Evolutionary conservation across 192 early-diverging fungal species (phyloP).

Genomic region (Gamsiella multidivaricata): DNA sequence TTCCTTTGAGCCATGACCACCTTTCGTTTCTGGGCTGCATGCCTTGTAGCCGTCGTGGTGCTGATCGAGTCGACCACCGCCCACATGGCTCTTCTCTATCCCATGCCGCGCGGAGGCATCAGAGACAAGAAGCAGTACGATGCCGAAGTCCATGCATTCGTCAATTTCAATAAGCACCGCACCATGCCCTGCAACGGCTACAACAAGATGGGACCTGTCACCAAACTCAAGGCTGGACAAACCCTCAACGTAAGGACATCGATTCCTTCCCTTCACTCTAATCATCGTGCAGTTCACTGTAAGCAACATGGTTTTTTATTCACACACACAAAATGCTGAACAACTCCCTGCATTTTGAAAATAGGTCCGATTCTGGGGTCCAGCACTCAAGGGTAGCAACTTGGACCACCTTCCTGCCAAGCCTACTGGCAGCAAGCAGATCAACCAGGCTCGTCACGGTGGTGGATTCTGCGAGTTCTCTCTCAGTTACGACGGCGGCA

Average conservation of each 20-base stretch:
- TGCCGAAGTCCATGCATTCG: slow-evolving; percentile 24
- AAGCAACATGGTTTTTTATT: no score
- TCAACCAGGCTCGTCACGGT: slow-evolving; percentile 66
- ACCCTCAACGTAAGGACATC: slow-evolving; percentile 26
- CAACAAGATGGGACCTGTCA: slow-evolving; percentile 23
- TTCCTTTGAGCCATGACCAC: neutral
- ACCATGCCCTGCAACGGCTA: slow-evolving; percentile 36
- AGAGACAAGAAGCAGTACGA: slow-evolving; percentile 3
- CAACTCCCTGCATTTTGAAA: neutral
- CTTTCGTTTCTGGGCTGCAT: neutral
- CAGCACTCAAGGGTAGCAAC: slow-evolving; percentile 1
- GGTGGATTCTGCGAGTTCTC: slow-evolving; percentile 77
- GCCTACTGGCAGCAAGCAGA: neutral
- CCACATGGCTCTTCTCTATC: slow-evolving; percentile 33
- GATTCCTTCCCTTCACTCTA: neutral
- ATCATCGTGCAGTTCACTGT: neutral
- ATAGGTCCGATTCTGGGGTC: slow-evolving; percentile 48
- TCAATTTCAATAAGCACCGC: slow-evolving; percentile 1
- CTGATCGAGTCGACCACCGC: slow-evolving; percentile 4
- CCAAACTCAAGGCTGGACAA: slow-evolving; percentile 31
- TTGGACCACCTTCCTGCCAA: neutral
- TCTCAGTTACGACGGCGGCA: slow-evolving; percentile 69
- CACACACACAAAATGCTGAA: no score
- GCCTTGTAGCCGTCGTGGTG: neutral
- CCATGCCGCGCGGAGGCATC: slow-evolving; percentile 19